Percentiles rank a stretch among this genome's conserved stretches.
phyloP scores from a whole-genome alignment of 345 rosid species.

The Citrus hindsii region DNA sequence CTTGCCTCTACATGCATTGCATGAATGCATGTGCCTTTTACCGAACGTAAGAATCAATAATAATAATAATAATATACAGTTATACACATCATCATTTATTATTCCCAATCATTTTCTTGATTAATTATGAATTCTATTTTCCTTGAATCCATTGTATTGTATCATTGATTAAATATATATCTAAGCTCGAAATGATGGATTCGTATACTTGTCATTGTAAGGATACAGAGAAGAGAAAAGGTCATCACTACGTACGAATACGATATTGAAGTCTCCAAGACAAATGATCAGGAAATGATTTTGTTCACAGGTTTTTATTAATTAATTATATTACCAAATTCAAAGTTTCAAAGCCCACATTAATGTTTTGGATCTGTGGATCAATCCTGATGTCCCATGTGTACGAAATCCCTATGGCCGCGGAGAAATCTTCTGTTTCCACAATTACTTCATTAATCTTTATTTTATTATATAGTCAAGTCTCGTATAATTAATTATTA shows the following conservation, averaged over 20 bases:
- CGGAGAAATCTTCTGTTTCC: constrained; percentile 17
- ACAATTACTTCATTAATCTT: not conserved
- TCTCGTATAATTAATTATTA: not conserved
- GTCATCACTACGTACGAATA: too few species aligned
- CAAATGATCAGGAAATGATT: not conserved
- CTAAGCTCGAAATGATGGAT: too few species aligned
- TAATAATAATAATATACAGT: too few species aligned
- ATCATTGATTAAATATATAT: too few species aligned
- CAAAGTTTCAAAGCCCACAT: not conserved
- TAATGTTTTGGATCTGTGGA: not conserved
- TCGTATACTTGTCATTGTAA: too few species aligned
- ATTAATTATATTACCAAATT: not conserved
- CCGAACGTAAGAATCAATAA: not conserved
- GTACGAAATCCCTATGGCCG: constrained; percentile 24
- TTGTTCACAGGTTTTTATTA: not conserved
- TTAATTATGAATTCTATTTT: too few species aligned
- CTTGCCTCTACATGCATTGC: constrained; percentile 7
- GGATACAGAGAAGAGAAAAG: too few species aligned
- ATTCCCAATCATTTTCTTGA: too few species aligned
- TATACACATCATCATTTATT: too few species aligned
- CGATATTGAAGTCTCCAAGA: not conserved
- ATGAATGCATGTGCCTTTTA: constrained; percentile 8
- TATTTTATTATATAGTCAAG: not conserved
- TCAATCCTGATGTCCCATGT: constrained; percentile 10
- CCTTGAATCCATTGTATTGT: too few species aligned